These are phyloP conservation scores for Evernia prunastri DNA, from an alignment of 495 filamentous ascomycete species.

Conservation along the genomic window DNA sequence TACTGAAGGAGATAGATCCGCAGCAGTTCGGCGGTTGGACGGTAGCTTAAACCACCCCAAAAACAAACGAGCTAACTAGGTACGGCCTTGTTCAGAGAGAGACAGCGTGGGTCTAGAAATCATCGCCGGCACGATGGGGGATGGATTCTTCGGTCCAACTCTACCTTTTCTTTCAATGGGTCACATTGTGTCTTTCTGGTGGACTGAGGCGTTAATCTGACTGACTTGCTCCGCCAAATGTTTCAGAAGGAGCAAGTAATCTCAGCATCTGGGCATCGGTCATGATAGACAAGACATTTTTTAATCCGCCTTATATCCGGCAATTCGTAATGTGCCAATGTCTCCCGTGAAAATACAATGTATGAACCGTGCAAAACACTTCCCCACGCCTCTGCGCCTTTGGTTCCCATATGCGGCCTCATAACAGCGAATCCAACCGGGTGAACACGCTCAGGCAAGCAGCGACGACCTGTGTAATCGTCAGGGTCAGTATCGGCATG, in stretches of 20 bases:
- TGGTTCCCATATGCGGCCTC: conserved; percentile 26
- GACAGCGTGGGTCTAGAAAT: neutral
- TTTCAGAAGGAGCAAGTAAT: neutral
- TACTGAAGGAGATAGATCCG: neutral
- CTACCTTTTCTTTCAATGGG: neutral
- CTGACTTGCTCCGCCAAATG: neutral
- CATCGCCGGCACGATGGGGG: neutral
- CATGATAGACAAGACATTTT: neutral
- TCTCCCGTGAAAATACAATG: neutral
- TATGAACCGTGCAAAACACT: neutral
- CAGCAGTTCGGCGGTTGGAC: neutral
- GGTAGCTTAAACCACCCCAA: too few species aligned
- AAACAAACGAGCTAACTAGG: too few species aligned
- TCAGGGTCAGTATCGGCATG: conserved; percentile 6
- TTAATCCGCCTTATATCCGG: neutral
- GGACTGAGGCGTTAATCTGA: neutral
- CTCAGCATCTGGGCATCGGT: neutral
- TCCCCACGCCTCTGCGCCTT: neutral
- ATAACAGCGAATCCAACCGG: conserved; percentile 88
- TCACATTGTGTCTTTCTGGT: neutral
- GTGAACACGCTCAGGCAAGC: conserved; percentile 96
- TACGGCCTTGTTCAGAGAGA: too few species aligned
- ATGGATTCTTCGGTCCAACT: neutral
- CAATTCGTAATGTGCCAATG: neutral
- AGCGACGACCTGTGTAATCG: conserved; percentile 61